Evolutionary conservation across 2,329 filamentous ascomycete genomes (phyloP), one percentile per base, ranked within the genome.

Genomic region (Cordyceps pruinosa): DNA sequence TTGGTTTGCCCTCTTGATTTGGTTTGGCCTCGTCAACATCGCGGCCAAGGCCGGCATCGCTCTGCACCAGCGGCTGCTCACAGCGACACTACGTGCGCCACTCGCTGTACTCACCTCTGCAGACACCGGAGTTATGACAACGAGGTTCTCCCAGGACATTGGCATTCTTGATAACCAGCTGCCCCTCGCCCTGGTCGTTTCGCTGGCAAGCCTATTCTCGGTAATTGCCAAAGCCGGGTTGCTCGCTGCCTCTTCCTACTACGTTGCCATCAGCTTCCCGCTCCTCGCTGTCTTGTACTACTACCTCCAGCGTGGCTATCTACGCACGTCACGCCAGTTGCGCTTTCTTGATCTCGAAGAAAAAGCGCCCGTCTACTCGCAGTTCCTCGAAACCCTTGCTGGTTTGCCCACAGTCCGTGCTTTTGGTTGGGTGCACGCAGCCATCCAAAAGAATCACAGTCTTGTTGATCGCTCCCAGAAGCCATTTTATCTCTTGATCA

Each of bases 401-500:
- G 79, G 79, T 0, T 61, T 82, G 0, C 60, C 72, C 1, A 81
- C 77, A 0, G 75, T 83, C 35, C 75, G 81, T 10, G 78, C 82
- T 1, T 84, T 83, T 59, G 75, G 71, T 1, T 81, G 78, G 78
- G 65, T 7, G 70, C 30, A 58, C 62, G 64, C 68, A 3, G 69
- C 72, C 55, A 68, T 75, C 17, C 62, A 73, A 28, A 73, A 73
- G 59, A 82, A 80, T 56, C 66, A 76, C 17, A 60, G 62, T 4
- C 70, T 81, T 0, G 68, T 85, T 1, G 78, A 85, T 58, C 67
- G 68, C 6, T 82, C 81, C 0, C 82, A 85, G 61, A 68, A 72
- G 23, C 81, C 82, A 0, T 81, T 78, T 50, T 86, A 86, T 61
- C 71, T 84, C 0, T 71, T 85, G 6, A 78, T 74, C 57, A 76